Evolutionary conservation across 345 rosid species (phyloP).

Genomic region (Trapa incisa): DNA sequence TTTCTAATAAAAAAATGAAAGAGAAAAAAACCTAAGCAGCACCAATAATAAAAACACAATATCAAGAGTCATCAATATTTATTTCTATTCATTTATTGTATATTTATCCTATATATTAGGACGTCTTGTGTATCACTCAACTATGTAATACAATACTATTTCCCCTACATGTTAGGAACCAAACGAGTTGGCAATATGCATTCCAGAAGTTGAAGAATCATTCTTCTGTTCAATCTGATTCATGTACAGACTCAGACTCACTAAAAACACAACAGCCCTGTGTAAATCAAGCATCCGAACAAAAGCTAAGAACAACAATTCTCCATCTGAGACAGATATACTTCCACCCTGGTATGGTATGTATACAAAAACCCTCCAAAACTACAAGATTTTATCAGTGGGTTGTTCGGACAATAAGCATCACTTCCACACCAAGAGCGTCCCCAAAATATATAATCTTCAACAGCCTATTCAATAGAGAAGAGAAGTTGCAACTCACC

Average conservation of each 20-base stretch:
- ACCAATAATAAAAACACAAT: too few species aligned
- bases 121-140: too few species aligned
- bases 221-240: slow-evolving; percentile 1
- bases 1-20: too few species aligned
- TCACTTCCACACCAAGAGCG: not conserved
- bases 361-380: not conserved
- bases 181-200: not conserved
- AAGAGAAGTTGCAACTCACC: not conserved
- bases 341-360: not conserved
- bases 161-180: too few species aligned
- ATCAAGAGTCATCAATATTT: too few species aligned
- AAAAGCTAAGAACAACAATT: not conserved
- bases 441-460: not conserved
- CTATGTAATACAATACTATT: too few species aligned
- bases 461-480: not conserved
- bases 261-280: not conserved
- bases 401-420: not conserved
- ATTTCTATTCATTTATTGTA: too few species aligned
- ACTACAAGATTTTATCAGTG: not conserved
- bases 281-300: not conserved
- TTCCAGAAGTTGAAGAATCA: not conserved
- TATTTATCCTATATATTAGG: too few species aligned
- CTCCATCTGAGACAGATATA: not conserved
- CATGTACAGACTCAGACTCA: not conserved
- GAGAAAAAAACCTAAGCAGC: too few species aligned